Evolutionary conservation across 2,329 filamentous ascomycete genomes (phyloP).

Genomic region (Pseudofabraea citricarpa): DNA sequence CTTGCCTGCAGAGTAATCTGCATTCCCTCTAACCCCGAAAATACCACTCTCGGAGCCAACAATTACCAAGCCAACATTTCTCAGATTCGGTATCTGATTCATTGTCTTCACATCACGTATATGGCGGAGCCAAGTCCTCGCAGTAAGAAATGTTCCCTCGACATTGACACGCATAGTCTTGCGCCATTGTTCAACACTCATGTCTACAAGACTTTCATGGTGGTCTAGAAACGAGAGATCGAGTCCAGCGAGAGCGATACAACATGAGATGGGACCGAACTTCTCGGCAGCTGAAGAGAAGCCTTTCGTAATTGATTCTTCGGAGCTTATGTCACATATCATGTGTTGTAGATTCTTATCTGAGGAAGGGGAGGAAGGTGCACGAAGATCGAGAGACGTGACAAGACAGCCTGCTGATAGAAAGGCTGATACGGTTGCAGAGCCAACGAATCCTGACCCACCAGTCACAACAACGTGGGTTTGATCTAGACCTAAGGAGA

Average conservation of each 20-base stretch:
- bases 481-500: slow-evolving; percentile 14
- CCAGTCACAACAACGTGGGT: slow-evolving; percentile 20
- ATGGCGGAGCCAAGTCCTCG: slow-evolving; percentile 35
- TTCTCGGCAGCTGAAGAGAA: slow-evolving; percentile 23
- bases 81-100: slow-evolving; percentile 12
- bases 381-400: slow-evolving; percentile 22
- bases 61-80: slow-evolving; percentile 37
- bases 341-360: slow-evolving; percentile 27
- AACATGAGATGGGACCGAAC: slow-evolving; percentile 28
- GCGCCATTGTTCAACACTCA: slow-evolving; percentile 33
- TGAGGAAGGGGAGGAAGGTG: slow-evolving; percentile 5
- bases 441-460: slow-evolving; percentile 19
- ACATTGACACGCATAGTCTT: slow-evolving; percentile 38
- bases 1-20: slow-evolving; percentile 40
- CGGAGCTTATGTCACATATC: slow-evolving; percentile 27
- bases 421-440: slow-evolving; percentile 21
- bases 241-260: slow-evolving; percentile 37
- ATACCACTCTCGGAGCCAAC: slow-evolving; percentile 40
- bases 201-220: slow-evolving; percentile 33
- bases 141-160: slow-evolving; percentile 37
- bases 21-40: slow-evolving; percentile 37
- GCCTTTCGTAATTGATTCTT: slow-evolving; percentile 28
- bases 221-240: slow-evolving; percentile 37
- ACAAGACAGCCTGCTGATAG: slow-evolving; percentile 37
- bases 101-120: slow-evolving; percentile 15